Base-by-base conservation (phyloP, 2,329 filamentous ascomycete genomes). In the Ophiobolus disseminans region DNA sequence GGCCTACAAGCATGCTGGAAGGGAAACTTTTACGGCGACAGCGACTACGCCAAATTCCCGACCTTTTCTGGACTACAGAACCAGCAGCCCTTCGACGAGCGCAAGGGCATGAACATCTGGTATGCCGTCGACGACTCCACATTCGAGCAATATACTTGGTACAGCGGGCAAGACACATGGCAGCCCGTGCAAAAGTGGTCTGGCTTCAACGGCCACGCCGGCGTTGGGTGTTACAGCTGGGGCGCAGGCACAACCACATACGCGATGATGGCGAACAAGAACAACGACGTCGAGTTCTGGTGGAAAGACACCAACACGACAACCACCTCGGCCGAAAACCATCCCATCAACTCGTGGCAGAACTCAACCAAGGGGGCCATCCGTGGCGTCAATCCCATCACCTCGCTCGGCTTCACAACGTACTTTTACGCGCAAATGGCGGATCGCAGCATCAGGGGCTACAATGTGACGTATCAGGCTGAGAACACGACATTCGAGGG, bases 1-100 rank as follows among this genome's bases (percentile, higher is more conserved):
- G 94, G 94, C 2, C 76, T 94, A 22, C 90, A 95, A 66, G 87
- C 92, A 13, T 87, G 86, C 39, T 79, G 86, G 16, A 88, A 96
- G 69, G 94, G 94, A 0, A 80, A 97, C 34, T 76, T 82, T 25
- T 71, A 71, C 36, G 68, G 67, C 28, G 66, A 69, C 35, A 47
- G 65, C 11, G 73, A 78, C 47, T 75, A 73, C 40, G 53, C 63
- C 6, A 72, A 76, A 31, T 72, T 72, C 20, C 70, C 72, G 1
- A 65, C 67, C 7, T 50, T 62, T 3, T 60, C 54, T 5, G 68
- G 70, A 14, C 55, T 58, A 6, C 40, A 50, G 4, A 66, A 63
- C 21, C 57, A 60, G 2, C 56, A 62, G 13, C 57, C 62, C 3
- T 67, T 63, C 40, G 57, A 61, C 4, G 53, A 59, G 5, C 58